Conservation (phyloP, 2,329 filamentous ascomycete genomes). For the Lasiodiplodia gonubiensis region DNA sequence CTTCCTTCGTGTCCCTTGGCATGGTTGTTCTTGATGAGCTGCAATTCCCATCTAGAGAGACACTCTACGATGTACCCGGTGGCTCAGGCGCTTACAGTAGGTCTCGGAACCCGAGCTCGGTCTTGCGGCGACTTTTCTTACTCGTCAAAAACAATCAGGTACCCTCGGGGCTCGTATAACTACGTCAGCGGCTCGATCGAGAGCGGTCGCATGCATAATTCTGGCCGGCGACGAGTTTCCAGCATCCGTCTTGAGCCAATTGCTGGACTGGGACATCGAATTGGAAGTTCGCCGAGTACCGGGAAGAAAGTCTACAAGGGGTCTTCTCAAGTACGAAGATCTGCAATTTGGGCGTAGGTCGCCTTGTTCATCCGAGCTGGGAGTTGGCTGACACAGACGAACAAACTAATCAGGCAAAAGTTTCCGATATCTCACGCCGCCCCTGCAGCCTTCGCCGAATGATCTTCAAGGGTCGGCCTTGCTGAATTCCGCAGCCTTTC, state of each 20-base stretch:
- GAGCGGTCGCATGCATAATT: not conserved
- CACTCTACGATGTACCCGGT: not conserved
- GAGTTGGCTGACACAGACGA: not conserved
- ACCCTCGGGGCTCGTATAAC: not conserved
- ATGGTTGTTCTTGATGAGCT: not conserved
- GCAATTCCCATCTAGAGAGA: not conserved
- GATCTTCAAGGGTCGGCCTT: not conserved
- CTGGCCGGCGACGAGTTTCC: not conserved
- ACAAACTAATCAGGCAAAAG: not conserved
- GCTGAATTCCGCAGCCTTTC: not conserved
- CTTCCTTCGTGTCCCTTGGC: not conserved
- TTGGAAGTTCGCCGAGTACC: not conserved
- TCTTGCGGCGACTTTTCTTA: not conserved
- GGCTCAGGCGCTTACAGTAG: not conserved
- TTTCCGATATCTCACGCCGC: not conserved
- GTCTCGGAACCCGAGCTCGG: not conserved
- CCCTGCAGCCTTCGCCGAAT: not conserved
- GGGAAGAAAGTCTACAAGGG: not conserved
- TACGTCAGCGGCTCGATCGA: not conserved
- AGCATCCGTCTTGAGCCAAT: not conserved
- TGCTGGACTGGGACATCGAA: not conserved
- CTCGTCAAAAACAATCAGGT: not conserved
- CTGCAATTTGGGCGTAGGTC: not conserved
- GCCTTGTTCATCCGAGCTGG: not conserved
- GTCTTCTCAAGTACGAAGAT: not conserved